Percentiles rank a stretch among this genome's conserved stretches.
Conservation (phyloP, 2,329 filamentous ascomycete genomes). For the Fusarium illudens region DNA sequence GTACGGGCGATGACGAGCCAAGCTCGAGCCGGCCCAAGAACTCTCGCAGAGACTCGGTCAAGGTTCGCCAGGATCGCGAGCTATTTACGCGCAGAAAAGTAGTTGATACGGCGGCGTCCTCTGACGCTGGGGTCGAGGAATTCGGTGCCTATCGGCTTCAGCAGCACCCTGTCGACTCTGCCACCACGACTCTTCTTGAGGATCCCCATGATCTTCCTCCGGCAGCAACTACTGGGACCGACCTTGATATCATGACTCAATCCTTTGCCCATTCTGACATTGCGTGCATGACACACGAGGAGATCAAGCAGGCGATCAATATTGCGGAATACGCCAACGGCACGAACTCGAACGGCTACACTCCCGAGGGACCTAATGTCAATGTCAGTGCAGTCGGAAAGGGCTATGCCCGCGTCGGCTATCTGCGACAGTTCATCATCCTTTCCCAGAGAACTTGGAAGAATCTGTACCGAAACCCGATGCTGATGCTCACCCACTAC, state of each 20-base stretch:
- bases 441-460: slow-evolving; percentile 93
- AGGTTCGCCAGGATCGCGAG: slow-evolving; percentile 85
- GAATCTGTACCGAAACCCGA: slow-evolving; percentile 95
- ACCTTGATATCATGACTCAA: slow-evolving; percentile 81
- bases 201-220: slow-evolving; percentile 72
- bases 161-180: slow-evolving; percentile 51
- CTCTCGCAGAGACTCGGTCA: slow-evolving; percentile 82
- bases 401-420: slow-evolving; percentile 83
- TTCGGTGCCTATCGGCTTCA: slow-evolving; percentile 61
- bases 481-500: slow-evolving; percentile 98
- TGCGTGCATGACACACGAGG: slow-evolving; percentile 75
- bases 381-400: slow-evolving; percentile 71
- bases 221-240: slow-evolving; percentile 70
- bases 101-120: slow-evolving; percentile 69
- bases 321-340: slow-evolving; percentile 74
- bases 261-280: slow-evolving; percentile 83
- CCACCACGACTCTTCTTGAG: slow-evolving; percentile 71
- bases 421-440: slow-evolving; percentile 84
- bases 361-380: slow-evolving; percentile 56
- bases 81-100: slow-evolving; percentile 83
- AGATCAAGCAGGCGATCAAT: slow-evolving; percentile 76
- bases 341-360: slow-evolving; percentile 62
- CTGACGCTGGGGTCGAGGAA: slow-evolving; percentile 63
- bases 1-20: slow-evolving; percentile 73
- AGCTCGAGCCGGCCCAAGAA: slow-evolving; percentile 68